Base-by-base conservation (phyloP, 2,329 filamentous ascomycete genomes). In the Trichoderma sp. region DNA sequence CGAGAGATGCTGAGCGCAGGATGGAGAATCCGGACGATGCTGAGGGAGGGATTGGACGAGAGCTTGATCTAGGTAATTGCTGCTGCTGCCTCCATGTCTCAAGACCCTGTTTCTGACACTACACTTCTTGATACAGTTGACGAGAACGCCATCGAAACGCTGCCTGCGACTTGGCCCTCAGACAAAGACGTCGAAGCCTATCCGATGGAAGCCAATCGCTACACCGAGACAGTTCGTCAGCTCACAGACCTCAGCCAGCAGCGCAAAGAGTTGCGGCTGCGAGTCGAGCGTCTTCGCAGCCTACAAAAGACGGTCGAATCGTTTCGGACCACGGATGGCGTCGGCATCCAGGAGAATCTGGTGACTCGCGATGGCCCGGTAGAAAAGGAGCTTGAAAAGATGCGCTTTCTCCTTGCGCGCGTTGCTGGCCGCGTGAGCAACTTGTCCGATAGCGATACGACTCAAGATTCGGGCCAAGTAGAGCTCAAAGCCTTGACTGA, bases 341-440 rank as follows among this genome's bases (percentile, higher is more conserved):
- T 80, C 74, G 75, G 80, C 8, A 81, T 91, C 7, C 92, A 94
- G 78, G 86, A 88, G 71, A 93, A 93, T 77, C 79, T 94, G 4
- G 85, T 92, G 1, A 90, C 88, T 65, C 86, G 87, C 36, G 87
- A 91, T 77, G 89, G 90, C 1, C 86, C 89, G 62, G 79, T 94
- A 11, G 91, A 91, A 77, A 83, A 82, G 68, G 91, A 93, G 80
- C 81, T 94, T 69, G 87, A 90, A 78, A 87, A 86, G 73, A 92
- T 91, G 86, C 86, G 90, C 39, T 83, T 90, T 74, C 80, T 94
- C 73, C 83, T 91, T 69, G 85, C 86, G 1, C 84, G 90, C 30
- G 88, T 92, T 0, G 85, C 85, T 5, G 87, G 85, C 2, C 84
- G 87, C 23, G 82, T 91, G 1, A 82, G 80, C 13, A 77, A 78